Evolutionary conservation across 345 rosid species (phyloP).

Genomic region (Isatis tinctoria): DNA sequence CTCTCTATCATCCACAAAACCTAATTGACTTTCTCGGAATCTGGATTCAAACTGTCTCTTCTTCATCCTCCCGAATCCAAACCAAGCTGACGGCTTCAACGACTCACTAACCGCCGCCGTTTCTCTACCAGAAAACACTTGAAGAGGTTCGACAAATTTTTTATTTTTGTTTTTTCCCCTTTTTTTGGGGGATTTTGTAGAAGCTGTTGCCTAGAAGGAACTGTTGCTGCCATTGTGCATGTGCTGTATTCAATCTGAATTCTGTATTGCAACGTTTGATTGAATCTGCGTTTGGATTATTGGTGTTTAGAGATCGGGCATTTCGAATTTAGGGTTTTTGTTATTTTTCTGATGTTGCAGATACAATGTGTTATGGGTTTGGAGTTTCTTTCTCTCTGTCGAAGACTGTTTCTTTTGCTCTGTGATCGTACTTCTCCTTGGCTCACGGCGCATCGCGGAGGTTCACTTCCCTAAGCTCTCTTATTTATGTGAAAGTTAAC

Average conservation of each 20-base stretch:
- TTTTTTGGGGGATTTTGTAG: not conserved
- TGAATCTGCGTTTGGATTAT: constrained; percentile 10
- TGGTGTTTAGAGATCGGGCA: not conserved
- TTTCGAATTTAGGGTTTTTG: constrained; percentile 44
- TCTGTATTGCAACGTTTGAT: constrained; percentile 7
- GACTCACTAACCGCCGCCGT: not conserved
- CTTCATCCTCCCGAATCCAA: constrained; percentile 1
- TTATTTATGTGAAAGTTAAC: not conserved
- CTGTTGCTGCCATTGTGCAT: constrained; percentile 31
- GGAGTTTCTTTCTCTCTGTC: not conserved
- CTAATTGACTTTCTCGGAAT: constrained; percentile 8
- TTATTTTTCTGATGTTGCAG: constrained; percentile 24
- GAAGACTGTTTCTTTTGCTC: not conserved
- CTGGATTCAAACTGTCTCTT: constrained; percentile 12
- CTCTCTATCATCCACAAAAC: not conserved
- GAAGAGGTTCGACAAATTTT: not conserved
- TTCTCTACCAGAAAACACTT: not conserved
- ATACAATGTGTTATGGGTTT: constrained; percentile 30
- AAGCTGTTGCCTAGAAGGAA: constrained; percentile 9
- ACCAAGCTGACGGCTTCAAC: not conserved
- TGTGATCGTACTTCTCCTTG: constrained; percentile 17
- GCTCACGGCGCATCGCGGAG: constrained; percentile 2
- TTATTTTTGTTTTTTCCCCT: not conserved
- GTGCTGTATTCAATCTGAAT: constrained; percentile 23
- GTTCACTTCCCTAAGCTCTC: constrained; percentile 15